These are phyloP conservation scores for Hypoxylon rickii DNA, from an alignment of 495 filamentous ascomycete species.

Conservation along the genomic window DNA sequence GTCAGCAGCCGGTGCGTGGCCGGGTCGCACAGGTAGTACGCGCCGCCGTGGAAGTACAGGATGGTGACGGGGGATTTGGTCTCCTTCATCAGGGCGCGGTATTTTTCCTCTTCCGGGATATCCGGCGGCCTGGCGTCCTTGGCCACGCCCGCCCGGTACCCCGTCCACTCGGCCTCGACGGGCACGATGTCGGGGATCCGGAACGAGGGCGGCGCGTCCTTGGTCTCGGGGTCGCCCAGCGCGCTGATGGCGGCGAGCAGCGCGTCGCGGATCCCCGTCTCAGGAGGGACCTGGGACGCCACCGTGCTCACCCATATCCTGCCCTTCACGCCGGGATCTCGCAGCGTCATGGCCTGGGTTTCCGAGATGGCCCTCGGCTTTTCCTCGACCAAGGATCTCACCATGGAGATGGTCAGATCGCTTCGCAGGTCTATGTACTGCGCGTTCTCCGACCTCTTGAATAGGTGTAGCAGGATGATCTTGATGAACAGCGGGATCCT, in stretches of 20 bases:
- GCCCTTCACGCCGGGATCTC: constrained; percentile 73
- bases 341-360: constrained; percentile 63
- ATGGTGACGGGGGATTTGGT: constrained; percentile 67
- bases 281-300: constrained; percentile 54
- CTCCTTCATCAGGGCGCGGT: constrained; percentile 72
- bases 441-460: constrained; percentile 67
- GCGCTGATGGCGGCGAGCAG: constrained; percentile 68
- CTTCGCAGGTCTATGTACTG: constrained; percentile 81
- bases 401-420: constrained; percentile 68
- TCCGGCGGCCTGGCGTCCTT: constrained; percentile 58
- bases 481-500: constrained; percentile 70
- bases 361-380: constrained; percentile 58
- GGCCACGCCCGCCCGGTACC: constrained; percentile 63
- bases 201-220: constrained; percentile 46
- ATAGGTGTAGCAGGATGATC: constrained; percentile 67
- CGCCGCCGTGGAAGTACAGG: constrained; percentile 89
- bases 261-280: constrained; percentile 61
- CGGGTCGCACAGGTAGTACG: constrained; percentile 81
- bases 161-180: constrained; percentile 89
- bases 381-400: constrained; percentile 61
- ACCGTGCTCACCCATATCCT: constrained; percentile 79
- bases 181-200: constrained; percentile 58
- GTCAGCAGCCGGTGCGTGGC: constrained; percentile 59
- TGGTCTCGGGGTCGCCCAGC: constrained; percentile 53
- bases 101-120: constrained; percentile 73